Base-by-base conservation (phyloP, 202 grass and related monocot species). In the Digitaria exilis region DNA sequence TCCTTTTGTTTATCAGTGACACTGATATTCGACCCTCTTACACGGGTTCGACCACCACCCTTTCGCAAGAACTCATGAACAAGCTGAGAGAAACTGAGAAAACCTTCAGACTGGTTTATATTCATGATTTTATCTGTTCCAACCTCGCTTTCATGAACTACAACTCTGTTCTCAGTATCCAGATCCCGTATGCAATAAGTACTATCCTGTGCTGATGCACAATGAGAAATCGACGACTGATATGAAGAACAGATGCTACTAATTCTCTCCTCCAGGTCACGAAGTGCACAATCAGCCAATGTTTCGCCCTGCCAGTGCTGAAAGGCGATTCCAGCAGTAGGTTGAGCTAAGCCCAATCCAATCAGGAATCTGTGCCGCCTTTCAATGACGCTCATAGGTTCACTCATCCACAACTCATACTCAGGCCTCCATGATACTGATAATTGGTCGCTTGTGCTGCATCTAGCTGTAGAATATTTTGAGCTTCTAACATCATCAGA, bases 341-440 rank as follows among this genome's bases (percentile, higher is more conserved):
- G 50, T 50, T 90, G 89, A 76, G 45, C 75, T 73, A 94, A 84
- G 19, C 91, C 94, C 68, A 91, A 80, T 76, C 80, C 75, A 67
- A 67, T 67, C 24, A 91, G 80, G 87, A 97, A 97, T 44, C 45
- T 85, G 17, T 78, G 69, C 55, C 94, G 69, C 45, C 94, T 88
- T 82, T 97, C 87, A 5, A 65, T 69, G 69, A 97, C 76, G 26
- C 91, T 94, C 15, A 80, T 76, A 13, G 76, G 85, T 37, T 91
- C 77, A 17, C 70, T 81, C 59, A 79, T 65, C 86, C 84, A 90
- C 70, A 88, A 62, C 9, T 84, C 81, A 87, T 86, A 76, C 11
- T 83, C 82, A 73, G 71, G 54, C 62, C 30, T 26, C 84, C 75
- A 63, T 71, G 31, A 30, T 25, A 18, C 76, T 55, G 66, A 55